Conservation (phyloP, 2,329 filamentous ascomycete species). For the Helotiales sp. region DNA sequence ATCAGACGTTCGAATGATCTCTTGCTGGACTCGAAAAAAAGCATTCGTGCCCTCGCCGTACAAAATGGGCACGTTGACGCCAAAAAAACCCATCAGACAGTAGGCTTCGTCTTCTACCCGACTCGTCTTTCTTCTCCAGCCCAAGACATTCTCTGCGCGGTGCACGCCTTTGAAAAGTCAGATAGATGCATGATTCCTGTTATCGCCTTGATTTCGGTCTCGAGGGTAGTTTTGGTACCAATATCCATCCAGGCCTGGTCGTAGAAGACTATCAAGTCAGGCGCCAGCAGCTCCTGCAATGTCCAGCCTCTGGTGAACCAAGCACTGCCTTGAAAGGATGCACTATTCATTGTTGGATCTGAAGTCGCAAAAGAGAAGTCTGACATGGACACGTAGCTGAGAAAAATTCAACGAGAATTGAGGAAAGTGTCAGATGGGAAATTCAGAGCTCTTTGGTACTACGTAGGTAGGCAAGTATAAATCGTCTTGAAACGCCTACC, state of each 20-base stretch:
- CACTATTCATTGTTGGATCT: no score
- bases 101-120: constrained; percentile 50
- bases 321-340: not conserved
- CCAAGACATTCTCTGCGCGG: constrained; percentile 38
- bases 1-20: constrained; percentile 40
- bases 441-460: no score
- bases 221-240: constrained; percentile 5
- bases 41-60: constrained; percentile 45
- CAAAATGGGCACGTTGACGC: constrained; percentile 47
- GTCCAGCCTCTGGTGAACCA: constrained; percentile 25
- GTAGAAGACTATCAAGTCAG: constrained; percentile 12
- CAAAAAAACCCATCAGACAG: constrained; percentile 47
- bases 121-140: constrained; percentile 43
- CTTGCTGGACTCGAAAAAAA: constrained; percentile 45
- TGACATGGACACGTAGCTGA: constrained; percentile 25
- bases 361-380: not conserved
- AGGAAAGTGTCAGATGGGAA: no score
- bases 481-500: no score
- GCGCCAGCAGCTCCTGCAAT: constrained; percentile 9
- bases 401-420: no score
- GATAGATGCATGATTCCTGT: not conserved
- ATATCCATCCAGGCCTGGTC: constrained; percentile 16
- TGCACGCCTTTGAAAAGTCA: not conserved
- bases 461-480: no score
- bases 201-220: not conserved